Evolutionary conservation across 2,329 filamentous ascomycete species (phyloP).

Genomic region (Dothistroma pini): DNA sequence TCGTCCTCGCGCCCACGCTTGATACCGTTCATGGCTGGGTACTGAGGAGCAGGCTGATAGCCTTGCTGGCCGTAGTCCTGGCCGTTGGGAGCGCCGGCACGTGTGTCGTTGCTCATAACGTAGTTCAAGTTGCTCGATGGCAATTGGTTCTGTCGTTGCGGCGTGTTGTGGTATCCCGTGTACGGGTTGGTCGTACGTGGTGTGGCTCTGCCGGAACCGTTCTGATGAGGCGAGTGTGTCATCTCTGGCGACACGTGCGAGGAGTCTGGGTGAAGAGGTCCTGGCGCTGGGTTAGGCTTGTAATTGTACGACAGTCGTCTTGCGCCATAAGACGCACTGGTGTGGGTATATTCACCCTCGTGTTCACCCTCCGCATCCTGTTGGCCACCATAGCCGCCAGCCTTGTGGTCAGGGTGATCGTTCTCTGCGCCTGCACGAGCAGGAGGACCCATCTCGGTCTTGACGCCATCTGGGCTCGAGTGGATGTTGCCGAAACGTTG

Average conservation of each 20-base stretch:
- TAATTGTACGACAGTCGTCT: conserved; percentile 76
- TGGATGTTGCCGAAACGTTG: conserved; percentile 61
- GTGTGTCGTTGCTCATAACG: conserved; percentile 70
- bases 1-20: conserved; percentile 62
- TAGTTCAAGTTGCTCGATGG: conserved; percentile 82
- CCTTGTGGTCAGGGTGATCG: conserved; percentile 65
- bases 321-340: conserved; percentile 65
- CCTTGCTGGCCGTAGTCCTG: conserved; percentile 64
- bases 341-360: conserved; percentile 79
- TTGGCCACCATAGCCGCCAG: conserved; percentile 55
- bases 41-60: conserved; percentile 50
- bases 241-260: conserved; percentile 77
- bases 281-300: conserved; percentile 60
- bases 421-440: conserved; percentile 57
- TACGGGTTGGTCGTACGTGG: conserved; percentile 77
- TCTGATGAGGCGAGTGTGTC: conserved; percentile 77
- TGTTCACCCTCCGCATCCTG: conserved; percentile 40
- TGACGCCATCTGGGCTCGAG: conserved; percentile 57
- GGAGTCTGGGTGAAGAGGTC: conserved; percentile 64
- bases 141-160: conserved; percentile 63
- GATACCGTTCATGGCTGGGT: conserved; percentile 63
- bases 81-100: conserved; percentile 52
- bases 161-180: conserved; percentile 67
- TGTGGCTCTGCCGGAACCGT: conserved; percentile 77
- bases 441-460: conserved; percentile 85